Conservation (phyloP, 176 grass and related monocot genomes). For the Metroxylon sagu region DNA sequence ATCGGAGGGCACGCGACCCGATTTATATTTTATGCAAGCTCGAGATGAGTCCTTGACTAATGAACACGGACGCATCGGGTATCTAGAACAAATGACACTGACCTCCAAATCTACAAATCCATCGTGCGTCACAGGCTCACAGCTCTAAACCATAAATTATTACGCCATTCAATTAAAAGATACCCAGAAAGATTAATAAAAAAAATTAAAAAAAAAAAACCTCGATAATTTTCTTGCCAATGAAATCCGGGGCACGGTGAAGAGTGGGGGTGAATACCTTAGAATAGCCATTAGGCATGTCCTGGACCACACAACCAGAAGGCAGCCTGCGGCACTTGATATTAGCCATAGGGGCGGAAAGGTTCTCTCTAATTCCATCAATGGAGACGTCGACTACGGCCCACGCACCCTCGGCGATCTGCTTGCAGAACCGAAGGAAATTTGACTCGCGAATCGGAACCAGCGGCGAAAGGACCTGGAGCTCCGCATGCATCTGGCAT, state of each 20-base stretch:
- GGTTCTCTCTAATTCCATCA: constrained; percentile 48
- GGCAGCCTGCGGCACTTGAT: constrained; percentile 60
- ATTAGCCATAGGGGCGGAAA: constrained; percentile 16
- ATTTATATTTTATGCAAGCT: constrained; percentile 27
- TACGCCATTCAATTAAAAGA: too few relatives aligned
- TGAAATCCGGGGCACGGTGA: not conserved
- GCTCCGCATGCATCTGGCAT: constrained; percentile 73
- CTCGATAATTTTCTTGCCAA: too few relatives aligned
- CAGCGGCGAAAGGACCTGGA: constrained; percentile 79
- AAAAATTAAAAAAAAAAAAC: too few relatives aligned
- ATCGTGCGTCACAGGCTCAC: too few relatives aligned
- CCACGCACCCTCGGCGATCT: constrained; percentile 59
- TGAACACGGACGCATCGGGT: constrained; percentile 17
- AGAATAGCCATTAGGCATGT: constrained; percentile 68
- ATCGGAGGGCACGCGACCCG: constrained; percentile 27
- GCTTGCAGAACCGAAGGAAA: constrained; percentile 84
- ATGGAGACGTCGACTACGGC: constrained; percentile 85
- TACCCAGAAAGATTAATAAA: too few relatives aligned
- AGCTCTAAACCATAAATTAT: too few relatives aligned
- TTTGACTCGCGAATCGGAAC: constrained; percentile 57
- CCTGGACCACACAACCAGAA: constrained; percentile 80
- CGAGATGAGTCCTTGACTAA: constrained; percentile 36
- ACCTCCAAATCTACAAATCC: too few relatives aligned
- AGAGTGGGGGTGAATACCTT: constrained; percentile 39
- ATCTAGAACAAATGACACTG: constrained; percentile 3